Evolutionary conservation across 75 land plant genomes (phyloP), one percentile per base, ranked within the genome.

Genomic region (Picea glauca): DNA sequence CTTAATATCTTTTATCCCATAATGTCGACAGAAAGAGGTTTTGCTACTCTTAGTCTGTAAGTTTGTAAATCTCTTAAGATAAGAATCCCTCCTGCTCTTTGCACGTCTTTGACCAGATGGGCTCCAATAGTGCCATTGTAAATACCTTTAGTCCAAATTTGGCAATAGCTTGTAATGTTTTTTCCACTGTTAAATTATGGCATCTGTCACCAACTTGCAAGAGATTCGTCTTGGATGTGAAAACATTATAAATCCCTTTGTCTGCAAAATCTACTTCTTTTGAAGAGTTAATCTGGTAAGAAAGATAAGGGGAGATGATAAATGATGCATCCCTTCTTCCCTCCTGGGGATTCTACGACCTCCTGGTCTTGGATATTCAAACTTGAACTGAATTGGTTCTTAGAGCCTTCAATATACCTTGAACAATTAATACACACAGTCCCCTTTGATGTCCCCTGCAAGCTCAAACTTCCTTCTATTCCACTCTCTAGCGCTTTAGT

Each of bases 51-150:
- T 8, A 89, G 90, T 83, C 77, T 15, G 56, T 94, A 94, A 4
- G 65, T 79, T 43, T 76, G 35, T 77, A 94, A 77, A 62, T 94
- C 98, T 18, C 81, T 77, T 68, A 89, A 58, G 30, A 88, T 85
- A 9, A 94, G 13, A n/a, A 94, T 88, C 14, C 95, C 98, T 26
- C 98, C 95, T 58, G 78, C 81, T 60, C 68, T 82, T 38, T 67
- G 77, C 20, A 92, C 79, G 74, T 92, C 98, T 60, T 58, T 70
- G 12, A 90, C 86, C 70, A 92, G 72, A 8, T 78, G 79, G 33
- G 79, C 8, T 61, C 90, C 98, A 60, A 92, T 54, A 0, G 95
- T 64, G 30, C 98, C 98, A 82, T 86, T 86, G 63, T 94, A 94
- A 6, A 94, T 72, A 14, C 79, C 93, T n/a, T 63, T 13, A 20